Evolutionary conservation across 768 basidiomycete species (phyloP).

Genomic region (Neoboletus brunneissimus): DNA sequence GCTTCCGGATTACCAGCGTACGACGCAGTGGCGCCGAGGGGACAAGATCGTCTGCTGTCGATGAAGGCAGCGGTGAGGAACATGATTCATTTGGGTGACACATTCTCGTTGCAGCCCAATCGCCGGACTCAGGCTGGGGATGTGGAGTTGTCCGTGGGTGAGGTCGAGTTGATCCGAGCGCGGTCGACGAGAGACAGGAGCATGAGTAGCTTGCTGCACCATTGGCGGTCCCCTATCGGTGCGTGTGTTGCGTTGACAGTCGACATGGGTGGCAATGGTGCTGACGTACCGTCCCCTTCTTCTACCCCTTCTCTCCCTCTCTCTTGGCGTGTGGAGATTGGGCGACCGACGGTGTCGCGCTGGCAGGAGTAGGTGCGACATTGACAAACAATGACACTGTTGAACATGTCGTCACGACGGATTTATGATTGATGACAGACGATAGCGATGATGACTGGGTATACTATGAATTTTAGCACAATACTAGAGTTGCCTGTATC

Average conservation of each 20-base stretch:
- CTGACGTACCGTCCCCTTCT: neutral
- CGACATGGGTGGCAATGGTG: neutral
- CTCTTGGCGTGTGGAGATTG: slow-evolving; percentile 9
- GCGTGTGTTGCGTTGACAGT: slow-evolving; percentile 13
- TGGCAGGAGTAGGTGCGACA: neutral
- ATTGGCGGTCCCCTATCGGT: slow-evolving; percentile 74
- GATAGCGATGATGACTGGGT: neutral
- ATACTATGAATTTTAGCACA: neutral
- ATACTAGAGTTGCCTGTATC: neutral
- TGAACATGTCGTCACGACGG: neutral
- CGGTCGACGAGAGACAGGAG: slow-evolving; percentile 33
- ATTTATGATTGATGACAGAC: neutral
- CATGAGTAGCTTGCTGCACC: slow-evolving; percentile 52
- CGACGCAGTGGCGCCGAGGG: slow-evolving; percentile 30
- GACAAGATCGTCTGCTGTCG: neutral
- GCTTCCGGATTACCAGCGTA: slow-evolving; percentile 21
- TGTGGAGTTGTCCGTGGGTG: slow-evolving; percentile 33
- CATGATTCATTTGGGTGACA: slow-evolving; percentile 12
- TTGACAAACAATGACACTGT: neutral
- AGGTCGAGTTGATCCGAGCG: slow-evolving; percentile 44
- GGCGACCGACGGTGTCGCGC: slow-evolving; percentile 2
- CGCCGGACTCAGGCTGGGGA: slow-evolving; percentile 22
- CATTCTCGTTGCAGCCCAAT: slow-evolving; percentile 25
- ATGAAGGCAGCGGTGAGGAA: slow-evolving; percentile 34
- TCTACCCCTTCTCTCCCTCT: too few species aligned